phyloP scores from a whole-genome alignment of 768 basidiomycete genomes.

The Termitomyces sp. region DNA sequence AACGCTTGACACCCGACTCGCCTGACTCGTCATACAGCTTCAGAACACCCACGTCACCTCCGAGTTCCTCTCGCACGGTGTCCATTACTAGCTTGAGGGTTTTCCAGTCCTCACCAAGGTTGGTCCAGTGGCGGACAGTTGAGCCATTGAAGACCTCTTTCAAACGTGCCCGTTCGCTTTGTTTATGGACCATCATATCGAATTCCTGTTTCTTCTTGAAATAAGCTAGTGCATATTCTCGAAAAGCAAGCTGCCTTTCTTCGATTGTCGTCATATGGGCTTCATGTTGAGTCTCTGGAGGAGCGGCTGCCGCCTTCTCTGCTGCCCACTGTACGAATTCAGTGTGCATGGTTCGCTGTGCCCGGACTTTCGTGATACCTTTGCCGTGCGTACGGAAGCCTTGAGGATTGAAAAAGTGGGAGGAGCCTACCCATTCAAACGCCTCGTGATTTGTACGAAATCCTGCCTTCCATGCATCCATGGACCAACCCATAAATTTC shows the following conservation, averaged over 20 bases:
- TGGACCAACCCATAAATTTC: conserved; percentile 54
- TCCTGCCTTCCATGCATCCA: conserved; percentile 46
- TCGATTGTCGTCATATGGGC: conserved; percentile 5
- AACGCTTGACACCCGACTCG: background rate
- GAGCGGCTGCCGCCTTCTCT: conserved; percentile 12
- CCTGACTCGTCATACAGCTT: conserved; percentile 27
- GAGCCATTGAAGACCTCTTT: conserved; percentile 48
- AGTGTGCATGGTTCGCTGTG: conserved; percentile 52
- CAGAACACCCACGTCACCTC: conserved; percentile 42
- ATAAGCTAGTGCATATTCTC: conserved; percentile 43
- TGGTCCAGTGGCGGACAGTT: conserved; percentile 49
- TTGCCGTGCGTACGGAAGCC: conserved; percentile 29
- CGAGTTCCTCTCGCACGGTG: conserved; percentile 41
- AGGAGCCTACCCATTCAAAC: conserved; percentile 56
- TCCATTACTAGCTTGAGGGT: conserved; percentile 43
- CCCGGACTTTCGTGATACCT: conserved; percentile 39
- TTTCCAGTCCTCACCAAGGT: conserved; percentile 39
- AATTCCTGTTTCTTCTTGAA: conserved; percentile 51
- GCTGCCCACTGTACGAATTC: conserved; percentile 53
- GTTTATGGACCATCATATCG: conserved; percentile 30
- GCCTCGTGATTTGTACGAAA: conserved; percentile 50
- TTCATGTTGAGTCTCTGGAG: background rate
- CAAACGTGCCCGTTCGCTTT: conserved; percentile 24
- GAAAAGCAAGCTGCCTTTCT: conserved; percentile 17
- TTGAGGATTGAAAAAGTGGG: conserved; percentile 47